Evolutionary conservation across 2,329 filamentous ascomycete genomes (phyloP), one percentile per base, ranked within the genome.

Genomic region (Colletotrichum graminicola): DNA sequence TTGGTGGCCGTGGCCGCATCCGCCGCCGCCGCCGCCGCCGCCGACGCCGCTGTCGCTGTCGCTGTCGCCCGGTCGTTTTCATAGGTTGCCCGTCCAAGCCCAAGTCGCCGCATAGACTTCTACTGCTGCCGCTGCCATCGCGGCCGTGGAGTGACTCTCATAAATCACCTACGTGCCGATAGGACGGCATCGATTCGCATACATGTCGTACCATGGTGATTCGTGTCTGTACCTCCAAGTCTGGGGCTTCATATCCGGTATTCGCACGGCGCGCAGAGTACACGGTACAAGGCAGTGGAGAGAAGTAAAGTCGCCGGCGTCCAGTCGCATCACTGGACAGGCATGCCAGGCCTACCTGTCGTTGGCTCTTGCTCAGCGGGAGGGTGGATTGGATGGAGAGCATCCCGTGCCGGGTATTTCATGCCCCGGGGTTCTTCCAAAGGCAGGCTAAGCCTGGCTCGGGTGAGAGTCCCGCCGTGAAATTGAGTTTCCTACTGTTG

Each of bases 401-500:
- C 52, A 63, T 72, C 69, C 65, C 69, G 65, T 43, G 43, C 61
- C 29, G 47, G 52, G 16, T 61, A 41, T 49, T 36, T 29, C 69
- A 64, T 55, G 69, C 54, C 69, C 65, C 41, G 59, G 68, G 69
- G 65, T 72, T 72, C 52, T 69, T 69, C 65, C 65, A 72, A 39
- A 49, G 47, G 54, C 60, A 62, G 49, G 65, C 69, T 54, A 64
- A 64, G 69, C 69, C 69, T 72, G 54, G 59, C 59, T 55, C 47
- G 54, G 59, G 36, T 47, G 59, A 69, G 54, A 49, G 66, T 69
- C 60, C 60, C 34, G 66, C 69, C 69, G 66, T 43, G 69, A 72
- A 72, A 69, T 72, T 72, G 69, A 64, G 69, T 72, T 70, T 72
- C 60, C 66, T 41, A 49, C 65, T 68, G 69, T 32, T 36, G 65